Percentiles rank a stretch among this genome's conserved stretches.
These are phyloP conservation scores for Gyrodon lividus DNA, from an alignment of 768 basidiomycete genomes.

Conservation along the genomic window DNA sequence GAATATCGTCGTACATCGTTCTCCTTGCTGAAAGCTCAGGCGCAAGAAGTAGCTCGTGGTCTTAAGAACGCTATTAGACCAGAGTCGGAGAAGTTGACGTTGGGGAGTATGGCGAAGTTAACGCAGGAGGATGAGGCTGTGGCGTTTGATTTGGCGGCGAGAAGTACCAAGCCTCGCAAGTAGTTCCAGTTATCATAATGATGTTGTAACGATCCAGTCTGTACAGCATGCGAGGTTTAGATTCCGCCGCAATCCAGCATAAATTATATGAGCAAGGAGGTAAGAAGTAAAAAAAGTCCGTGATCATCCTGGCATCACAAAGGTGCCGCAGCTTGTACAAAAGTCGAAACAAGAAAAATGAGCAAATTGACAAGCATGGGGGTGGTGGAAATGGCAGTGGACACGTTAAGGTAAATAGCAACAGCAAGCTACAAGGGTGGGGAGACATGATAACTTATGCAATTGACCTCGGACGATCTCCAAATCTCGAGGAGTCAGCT, in stretches of 20 bases:
- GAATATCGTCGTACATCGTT: conserved; percentile 18
- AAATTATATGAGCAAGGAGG: conserved; percentile 7
- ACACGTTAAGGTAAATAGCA: neutral
- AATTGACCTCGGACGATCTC: conserved; percentile 43
- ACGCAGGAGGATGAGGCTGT: conserved; percentile 28
- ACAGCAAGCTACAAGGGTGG: neutral
- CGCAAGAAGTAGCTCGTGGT: conserved; percentile 16
- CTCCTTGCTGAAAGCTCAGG: conserved; percentile 16
- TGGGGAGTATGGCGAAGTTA: conserved; percentile 27
- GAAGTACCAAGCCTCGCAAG: conserved; percentile 27
- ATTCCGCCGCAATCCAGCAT: neutral
- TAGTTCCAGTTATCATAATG: too few relatives aligned
- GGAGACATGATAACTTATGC: conserved; percentile 27
- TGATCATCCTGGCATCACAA: conserved; percentile 1
- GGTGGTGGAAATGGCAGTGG: neutral
- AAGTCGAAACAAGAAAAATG: conserved; percentile 18
- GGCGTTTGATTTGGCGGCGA: conserved; percentile 29
- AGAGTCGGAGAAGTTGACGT: conserved; percentile 16
- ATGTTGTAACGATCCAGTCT: too few relatives aligned
- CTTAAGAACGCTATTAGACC: conserved; percentile 13
- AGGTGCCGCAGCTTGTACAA: conserved; percentile 6
- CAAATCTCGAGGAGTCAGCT: conserved; percentile 26
- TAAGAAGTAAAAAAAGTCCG: conserved; percentile 2
- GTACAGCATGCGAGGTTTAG: too few relatives aligned
- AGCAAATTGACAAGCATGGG: neutral